Conservation (phyloP, 257 asterid species). For the Avicennia marina region DNA sequence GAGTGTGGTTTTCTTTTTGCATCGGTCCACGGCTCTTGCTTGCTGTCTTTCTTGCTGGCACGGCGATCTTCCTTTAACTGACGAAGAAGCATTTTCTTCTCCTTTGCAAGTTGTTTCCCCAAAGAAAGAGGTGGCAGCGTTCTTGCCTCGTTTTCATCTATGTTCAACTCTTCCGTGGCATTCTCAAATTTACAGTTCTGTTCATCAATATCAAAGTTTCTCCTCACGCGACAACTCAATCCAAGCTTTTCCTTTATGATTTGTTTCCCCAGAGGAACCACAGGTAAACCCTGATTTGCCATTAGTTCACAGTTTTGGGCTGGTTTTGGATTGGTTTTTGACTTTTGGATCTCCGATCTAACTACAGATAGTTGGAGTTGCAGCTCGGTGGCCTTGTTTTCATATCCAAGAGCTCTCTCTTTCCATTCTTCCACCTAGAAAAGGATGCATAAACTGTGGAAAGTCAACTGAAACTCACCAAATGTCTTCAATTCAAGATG, state of each 20-base stretch:
- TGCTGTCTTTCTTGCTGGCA: too few relatives aligned
- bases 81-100: constrained; percentile 40
- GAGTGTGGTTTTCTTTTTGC: constrained; percentile 19
- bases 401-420: constrained; percentile 41
- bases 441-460: background rate
- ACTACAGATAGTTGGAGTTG: constrained; percentile 28
- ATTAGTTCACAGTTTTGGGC: constrained; percentile 5
- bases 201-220: constrained; percentile 13
- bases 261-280: constrained; percentile 29
- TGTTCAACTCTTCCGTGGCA: too few relatives aligned
- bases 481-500: background rate
- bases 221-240: constrained; percentile 16
- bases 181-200: background rate
- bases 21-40: too few relatives aligned
- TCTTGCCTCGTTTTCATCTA: constrained; percentile 3
- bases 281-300: constrained; percentile 12
- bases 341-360: constrained; percentile 33
- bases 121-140: constrained; percentile 40
- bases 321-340: constrained; percentile 11
- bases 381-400: constrained; percentile 46
- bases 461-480: background rate
- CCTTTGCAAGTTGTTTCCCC: constrained; percentile 72
- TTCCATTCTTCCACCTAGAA: constrained; percentile 75
- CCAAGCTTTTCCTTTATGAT: constrained; percentile 31
- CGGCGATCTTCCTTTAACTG: constrained; percentile 30